Base-by-base conservation (phyloP, 2,329 filamentous ascomycete genomes). In the Chaetomiaceae sp. region DNA sequence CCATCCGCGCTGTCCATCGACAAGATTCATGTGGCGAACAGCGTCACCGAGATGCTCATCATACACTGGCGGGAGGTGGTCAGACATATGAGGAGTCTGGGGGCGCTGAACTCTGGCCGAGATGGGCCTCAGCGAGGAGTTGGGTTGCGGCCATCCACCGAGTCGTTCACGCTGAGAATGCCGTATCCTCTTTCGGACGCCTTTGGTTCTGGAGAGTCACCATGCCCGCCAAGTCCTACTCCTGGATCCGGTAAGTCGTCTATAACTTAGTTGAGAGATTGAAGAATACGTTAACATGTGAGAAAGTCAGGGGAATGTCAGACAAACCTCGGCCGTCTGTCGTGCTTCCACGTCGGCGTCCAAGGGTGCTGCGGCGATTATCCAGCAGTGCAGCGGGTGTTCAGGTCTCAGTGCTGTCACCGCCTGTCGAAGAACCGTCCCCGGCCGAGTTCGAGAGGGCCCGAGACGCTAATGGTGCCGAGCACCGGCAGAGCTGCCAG, bases 31-130 rank as follows among this genome's bases (percentile, higher is more conserved):
- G 68, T 83, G 50, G 82, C 81, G 11, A 84, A 82, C 55, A 69
- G 70, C 29, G 77, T 87, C 27, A 72, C 81, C 0, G 81, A 85
- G 64, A 86, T 87, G 82, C 69, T 88, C 5, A 81, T 87, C 45
- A 71, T 76, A 1, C 77, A 85, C 57, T 88, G 84, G 85, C 72
- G 79, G 54, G 82, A 85, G 44, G 74, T 86, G 11, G 80, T 85
- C 39, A 72, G 75, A 36, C 79, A 87, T 53, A 77, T 87, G 72
- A 78, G 71, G 53, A 74, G 70, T 38, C 62, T 84, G 1, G 69
- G 68, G 11, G 66, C 68, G 8, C 59, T 73, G 46, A 66, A 60
- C 39, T 40, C 49, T 27, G 36, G 29, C n/a, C 37, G 14, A 17
- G 22, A 34, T 52, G 50, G 42, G 14, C 27, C n/a, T n/a, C 23